Conservation (phyloP, 805 yeast species). For the Ascoidea asiatica region DNA sequence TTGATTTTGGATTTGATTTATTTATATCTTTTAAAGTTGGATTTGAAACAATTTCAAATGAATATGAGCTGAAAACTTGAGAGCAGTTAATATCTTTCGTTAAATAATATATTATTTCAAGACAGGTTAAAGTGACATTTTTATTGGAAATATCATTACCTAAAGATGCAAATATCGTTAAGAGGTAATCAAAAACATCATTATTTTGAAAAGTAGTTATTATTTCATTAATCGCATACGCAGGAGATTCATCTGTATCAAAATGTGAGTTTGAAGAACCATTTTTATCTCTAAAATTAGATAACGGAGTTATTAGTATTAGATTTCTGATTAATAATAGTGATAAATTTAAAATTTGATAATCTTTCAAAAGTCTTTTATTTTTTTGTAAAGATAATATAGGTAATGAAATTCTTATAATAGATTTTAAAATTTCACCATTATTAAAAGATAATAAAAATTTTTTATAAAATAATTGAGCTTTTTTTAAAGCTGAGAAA, state of each 20-base stretch:
- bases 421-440: conserved; percentile 56
- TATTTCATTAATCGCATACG: conserved; percentile 49
- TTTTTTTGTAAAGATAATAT: conserved; percentile 34
- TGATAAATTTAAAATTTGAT: conserved; percentile 57
- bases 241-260: conserved; percentile 52
- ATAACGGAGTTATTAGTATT: conserved; percentile 62
- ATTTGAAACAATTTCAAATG: too few species aligned
- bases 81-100: conserved; percentile 48
- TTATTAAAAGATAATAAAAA: conserved; percentile 40
- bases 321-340: conserved; percentile 67
- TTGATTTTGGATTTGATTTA: background rate
- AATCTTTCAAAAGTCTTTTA: conserved; percentile 59
- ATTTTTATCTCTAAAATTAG: conserved; percentile 31
- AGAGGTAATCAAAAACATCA: conserved; percentile 56
- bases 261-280: conserved; percentile 17
- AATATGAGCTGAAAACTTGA: too few species aligned
- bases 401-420: conserved; percentile 55
- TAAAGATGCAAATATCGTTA: conserved; percentile 57
- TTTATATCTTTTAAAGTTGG: conserved; percentile 12
- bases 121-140: conserved; percentile 43
- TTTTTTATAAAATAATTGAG: conserved; percentile 62
- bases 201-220: conserved; percentile 49
- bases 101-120: conserved; percentile 59
- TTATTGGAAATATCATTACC: conserved; percentile 50
- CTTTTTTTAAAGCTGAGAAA: conserved; percentile 46